These are phyloP conservation scores for Podospora pseudocomata DNA, from an alignment of 495 filamentous ascomycete genomes.

Conservation along the genomic window DNA sequence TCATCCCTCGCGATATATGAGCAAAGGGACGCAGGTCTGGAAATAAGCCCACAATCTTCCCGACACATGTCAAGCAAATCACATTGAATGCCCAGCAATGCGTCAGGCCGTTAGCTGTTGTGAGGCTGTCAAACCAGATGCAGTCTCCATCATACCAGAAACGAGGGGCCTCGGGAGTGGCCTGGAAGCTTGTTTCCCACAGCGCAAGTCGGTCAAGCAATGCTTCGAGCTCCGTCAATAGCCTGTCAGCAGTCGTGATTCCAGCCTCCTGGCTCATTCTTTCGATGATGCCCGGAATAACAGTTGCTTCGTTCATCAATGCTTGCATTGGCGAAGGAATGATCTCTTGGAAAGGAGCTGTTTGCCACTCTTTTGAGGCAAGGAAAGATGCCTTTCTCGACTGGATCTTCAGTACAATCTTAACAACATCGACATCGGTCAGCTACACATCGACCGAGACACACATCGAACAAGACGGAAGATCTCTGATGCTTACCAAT, in stretches of 20 bases:
- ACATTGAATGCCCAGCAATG: constrained; percentile 39
- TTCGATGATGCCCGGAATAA: constrained; percentile 30
- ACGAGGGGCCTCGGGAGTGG: not conserved
- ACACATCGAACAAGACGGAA: not conserved
- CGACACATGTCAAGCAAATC: constrained; percentile 33
- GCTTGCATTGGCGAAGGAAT: constrained; percentile 31
- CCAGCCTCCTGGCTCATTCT: constrained; percentile 9
- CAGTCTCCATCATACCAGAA: constrained; percentile 15
- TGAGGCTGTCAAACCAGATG: constrained; percentile 36
- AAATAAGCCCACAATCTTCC: constrained; percentile 15
- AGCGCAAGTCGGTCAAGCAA: constrained; percentile 14
- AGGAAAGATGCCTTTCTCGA: constrained; percentile 27
- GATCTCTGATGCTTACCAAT: constrained; percentile 23
- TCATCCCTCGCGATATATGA: not conserved
- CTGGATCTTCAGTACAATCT: constrained; percentile 22
- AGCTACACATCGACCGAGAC: not conserved
- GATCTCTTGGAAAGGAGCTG: constrained; percentile 29
- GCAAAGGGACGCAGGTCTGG: constrained; percentile 8
- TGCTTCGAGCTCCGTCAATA: constrained; percentile 6
- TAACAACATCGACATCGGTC: constrained; percentile 8
- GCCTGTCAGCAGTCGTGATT: not conserved
- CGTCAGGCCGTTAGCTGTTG: constrained; percentile 35
- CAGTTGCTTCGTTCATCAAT: constrained; percentile 28
- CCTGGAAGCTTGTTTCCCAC: constrained; percentile 18
- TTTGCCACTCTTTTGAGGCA: constrained; percentile 27